phyloP scores from a whole-genome alignment of 2,329 filamentous ascomycete genomes.

The Teratosphaeriaceae sp. region DNA sequence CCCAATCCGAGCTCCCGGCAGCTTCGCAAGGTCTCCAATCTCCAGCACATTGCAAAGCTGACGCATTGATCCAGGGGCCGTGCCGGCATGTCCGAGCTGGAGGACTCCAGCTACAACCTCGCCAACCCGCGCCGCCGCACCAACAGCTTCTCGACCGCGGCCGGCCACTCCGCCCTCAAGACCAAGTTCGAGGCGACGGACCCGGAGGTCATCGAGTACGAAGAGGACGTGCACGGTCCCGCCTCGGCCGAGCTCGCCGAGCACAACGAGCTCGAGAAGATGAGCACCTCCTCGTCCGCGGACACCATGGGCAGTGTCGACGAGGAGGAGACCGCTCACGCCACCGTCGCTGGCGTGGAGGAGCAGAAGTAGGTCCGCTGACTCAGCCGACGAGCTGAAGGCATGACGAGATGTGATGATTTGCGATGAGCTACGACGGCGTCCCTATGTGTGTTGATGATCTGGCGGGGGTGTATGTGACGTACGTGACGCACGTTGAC shows the following conservation, averaged over 20 bases:
- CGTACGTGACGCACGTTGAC: conserved; percentile 1
- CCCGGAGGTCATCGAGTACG: conserved; percentile 73
- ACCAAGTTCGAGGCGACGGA: conserved; percentile 95
- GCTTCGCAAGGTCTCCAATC: neutral
- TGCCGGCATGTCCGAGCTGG: conserved; percentile 67
- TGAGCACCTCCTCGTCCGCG: conserved; percentile 38
- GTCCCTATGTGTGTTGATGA: neutral
- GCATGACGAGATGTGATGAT: neutral
- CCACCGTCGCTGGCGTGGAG: conserved; percentile 4
- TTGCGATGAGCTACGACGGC: neutral
- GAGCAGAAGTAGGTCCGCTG: conserved; percentile 8
- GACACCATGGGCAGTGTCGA: conserved; percentile 56
- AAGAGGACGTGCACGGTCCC: conserved; percentile 68
- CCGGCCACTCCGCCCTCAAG: conserved; percentile 72
- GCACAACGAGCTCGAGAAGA: conserved; percentile 37
- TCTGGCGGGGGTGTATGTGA: no score
- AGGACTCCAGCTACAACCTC: conserved; percentile 78
- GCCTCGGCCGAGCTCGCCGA: conserved; percentile 45
- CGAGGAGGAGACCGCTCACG: conserved; percentile 39
- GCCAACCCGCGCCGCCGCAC: conserved; percentile 83
- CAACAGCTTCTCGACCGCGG: conserved; percentile 74
- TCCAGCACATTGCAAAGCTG: conserved; percentile 1
- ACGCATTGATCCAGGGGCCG: conserved; percentile 58
- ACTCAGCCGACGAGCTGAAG: neutral
- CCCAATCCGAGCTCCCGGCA: conserved; percentile 2